phyloP scores from a whole-genome alignment of 164 flowering plant species.

The Macadamia tetraphylla region DNA sequence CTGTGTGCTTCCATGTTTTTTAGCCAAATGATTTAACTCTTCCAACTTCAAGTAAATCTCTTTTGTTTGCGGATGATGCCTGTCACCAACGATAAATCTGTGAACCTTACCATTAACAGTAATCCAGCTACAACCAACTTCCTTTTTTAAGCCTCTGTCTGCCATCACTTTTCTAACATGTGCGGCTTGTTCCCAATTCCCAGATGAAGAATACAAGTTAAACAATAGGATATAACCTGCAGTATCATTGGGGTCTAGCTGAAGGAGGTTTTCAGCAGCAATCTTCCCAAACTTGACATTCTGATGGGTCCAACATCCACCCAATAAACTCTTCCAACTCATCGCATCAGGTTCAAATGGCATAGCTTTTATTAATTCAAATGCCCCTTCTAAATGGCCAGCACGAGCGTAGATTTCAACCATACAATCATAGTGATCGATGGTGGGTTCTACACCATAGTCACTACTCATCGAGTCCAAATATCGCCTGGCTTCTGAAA shows the following conservation, averaged over 20 bases:
- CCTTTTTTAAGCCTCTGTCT: background rate
- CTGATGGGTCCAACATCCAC: conserved; percentile 32
- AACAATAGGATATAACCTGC: conserved; percentile 28
- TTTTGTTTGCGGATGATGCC: conserved; percentile 30
- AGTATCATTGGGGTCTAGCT: background rate
- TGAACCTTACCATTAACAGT: conserved; percentile 26
- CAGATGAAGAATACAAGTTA: conserved; percentile 28
- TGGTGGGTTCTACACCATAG: conserved; percentile 28
- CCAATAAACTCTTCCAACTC: conserved; percentile 40
- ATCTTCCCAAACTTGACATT: conserved; percentile 30
- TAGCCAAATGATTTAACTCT: conserved; percentile 14
- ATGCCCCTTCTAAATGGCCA: conserved; percentile 31
- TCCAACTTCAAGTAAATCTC: conserved; percentile 31
- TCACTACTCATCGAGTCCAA: conserved; percentile 26
- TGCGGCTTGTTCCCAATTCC: conserved; percentile 37
- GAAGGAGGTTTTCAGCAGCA: background rate
- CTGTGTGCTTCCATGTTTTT: background rate
- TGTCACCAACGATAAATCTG: conserved; percentile 38
- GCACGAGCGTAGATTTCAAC: conserved; percentile 37
- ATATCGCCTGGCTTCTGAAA: conserved; percentile 24
- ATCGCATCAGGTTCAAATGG: conserved; percentile 32
- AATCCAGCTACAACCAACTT: conserved; percentile 9
- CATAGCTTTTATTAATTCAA: conserved; percentile 27
- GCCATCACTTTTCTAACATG: conserved; percentile 15
- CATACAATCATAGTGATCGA: conserved; percentile 20